Percentiles rank a stretch among this genome's conserved stretches.
Conservation (phyloP, 768 basidiomycete species). For the Pisolithus microcarpus region DNA sequence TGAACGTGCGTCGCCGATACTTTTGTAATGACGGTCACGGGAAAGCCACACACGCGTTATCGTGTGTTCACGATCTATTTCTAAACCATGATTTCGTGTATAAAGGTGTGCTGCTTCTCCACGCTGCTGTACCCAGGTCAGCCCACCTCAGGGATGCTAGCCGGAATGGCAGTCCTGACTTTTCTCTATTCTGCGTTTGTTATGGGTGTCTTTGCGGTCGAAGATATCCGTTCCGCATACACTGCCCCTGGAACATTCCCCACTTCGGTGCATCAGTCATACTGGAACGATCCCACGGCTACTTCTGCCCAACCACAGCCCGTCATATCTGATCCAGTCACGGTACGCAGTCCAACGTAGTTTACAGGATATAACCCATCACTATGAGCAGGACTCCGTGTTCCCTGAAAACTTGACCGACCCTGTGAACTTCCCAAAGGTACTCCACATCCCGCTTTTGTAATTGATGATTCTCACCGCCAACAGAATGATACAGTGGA, state of each 20-base stretch:
- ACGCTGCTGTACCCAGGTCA: no score
- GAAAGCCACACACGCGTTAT: no score
- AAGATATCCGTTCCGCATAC: slow-evolving; percentile 33
- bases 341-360: slow-evolving; percentile 29
- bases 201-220: slow-evolving; percentile 2
- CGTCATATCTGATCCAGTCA: slow-evolving; percentile 60
- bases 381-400: slow-evolving; percentile 36
- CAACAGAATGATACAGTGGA: slow-evolving; percentile 37
- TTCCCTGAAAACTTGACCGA: slow-evolving; percentile 55
- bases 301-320: slow-evolving; percentile 66
- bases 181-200: slow-evolving; percentile 8
- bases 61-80: no score
- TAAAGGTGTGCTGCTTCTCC: no score
- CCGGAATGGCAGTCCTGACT: no score
- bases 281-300: slow-evolving; percentile 53
- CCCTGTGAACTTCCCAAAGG: slow-evolving; percentile 49
- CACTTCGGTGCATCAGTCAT: slow-evolving; percentile 49
- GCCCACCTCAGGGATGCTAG: no score
- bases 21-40: no score
- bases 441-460: not conserved
- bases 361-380: no score
- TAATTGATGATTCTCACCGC: not conserved
- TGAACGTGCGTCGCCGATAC: no score
- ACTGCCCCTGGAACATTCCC: slow-evolving; percentile 58
- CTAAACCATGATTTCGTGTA: no score